phyloP scores from a whole-genome alignment of 2,329 filamentous ascomycete genomes.

The Penicillium sp. region DNA sequence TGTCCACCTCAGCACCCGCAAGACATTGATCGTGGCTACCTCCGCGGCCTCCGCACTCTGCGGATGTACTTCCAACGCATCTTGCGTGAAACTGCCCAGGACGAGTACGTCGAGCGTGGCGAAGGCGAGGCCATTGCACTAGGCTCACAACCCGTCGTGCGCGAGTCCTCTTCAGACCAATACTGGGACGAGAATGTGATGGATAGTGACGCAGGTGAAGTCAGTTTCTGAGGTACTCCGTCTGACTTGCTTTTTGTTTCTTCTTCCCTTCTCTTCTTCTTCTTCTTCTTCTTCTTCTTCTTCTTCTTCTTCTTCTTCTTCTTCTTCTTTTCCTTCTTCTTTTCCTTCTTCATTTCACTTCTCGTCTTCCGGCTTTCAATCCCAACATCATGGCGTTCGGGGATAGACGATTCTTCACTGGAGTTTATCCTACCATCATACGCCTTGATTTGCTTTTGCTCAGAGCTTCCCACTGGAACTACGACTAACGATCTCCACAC shows the following conservation, averaged over 20 bases:
- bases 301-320: neutral
- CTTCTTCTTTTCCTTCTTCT: neutral
- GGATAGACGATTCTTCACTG: conserved; percentile 11
- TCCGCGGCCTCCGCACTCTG: conserved; percentile 77
- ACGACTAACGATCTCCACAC: conserved; percentile 22
- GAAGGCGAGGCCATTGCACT: conserved; percentile 43
- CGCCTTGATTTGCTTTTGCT: neutral
- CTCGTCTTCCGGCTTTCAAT: conserved; percentile 4
- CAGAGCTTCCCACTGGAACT: conserved; percentile 8
- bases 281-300: conserved; percentile 3
- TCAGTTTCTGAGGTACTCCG: conserved; percentile 36
- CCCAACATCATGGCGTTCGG: conserved; percentile 13
- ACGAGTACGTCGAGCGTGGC: conserved; percentile 45
- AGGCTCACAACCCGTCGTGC: conserved; percentile 32
- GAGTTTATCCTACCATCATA: neutral
- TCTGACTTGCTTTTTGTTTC: neutral
- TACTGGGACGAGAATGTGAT: conserved; percentile 44
- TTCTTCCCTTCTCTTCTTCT: neutral
- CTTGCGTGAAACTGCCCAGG: conserved; percentile 66
- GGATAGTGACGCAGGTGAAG: conserved; percentile 44
- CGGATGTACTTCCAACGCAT: conserved; percentile 84
- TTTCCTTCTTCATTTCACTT: conserved; percentile 1
- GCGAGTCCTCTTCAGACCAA: conserved; percentile 30
- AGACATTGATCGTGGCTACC: conserved; percentile 82
- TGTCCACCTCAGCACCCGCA: conserved; percentile 81